A percentile compares a stretch with the other conserved stretches of the same genome.
phyloP scores from a whole-genome alignment of 495 filamentous ascomycete genomes.

The Paragyromitra xinjiangensis region DNA sequence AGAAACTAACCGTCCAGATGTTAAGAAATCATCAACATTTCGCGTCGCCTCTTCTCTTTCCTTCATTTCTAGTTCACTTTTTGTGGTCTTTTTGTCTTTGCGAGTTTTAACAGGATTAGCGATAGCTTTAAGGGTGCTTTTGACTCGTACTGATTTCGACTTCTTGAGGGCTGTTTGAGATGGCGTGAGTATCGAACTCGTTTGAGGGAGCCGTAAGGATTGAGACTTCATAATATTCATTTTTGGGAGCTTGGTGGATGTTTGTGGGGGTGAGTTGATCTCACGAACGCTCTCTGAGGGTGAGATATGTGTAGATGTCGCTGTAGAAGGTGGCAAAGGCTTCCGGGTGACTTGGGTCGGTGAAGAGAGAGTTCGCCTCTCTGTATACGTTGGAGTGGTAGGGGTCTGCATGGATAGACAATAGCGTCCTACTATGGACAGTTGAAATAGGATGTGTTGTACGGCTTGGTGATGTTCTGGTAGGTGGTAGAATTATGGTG shows the following conservation, averaged over 20 bases:
- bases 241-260: not conserved
- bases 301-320: not conserved
- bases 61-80: constrained; percentile 27
- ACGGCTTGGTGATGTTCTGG: not conserved
- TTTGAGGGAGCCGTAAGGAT: constrained; percentile 16
- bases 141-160: constrained; percentile 44
- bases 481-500: not conserved
- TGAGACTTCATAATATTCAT: constrained; percentile 30
- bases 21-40: constrained; percentile 41
- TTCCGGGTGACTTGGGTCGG: not conserved
- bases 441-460: constrained; percentile 4
- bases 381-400: constrained; percentile 13
- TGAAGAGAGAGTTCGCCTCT: not conserved
- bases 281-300: not conserved
- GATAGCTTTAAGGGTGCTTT: constrained; percentile 38
- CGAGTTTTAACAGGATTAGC: constrained; percentile 40
- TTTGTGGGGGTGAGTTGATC: not conserved
- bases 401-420: not conserved
- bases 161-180: constrained; percentile 32
- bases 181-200: not conserved
- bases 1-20: constrained; percentile 26
- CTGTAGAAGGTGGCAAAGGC: constrained; percentile 1
- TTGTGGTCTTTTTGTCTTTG: constrained; percentile 36
- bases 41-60: constrained; percentile 28
- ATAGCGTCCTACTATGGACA: constrained; percentile 1